Percentiles rank a stretch among this genome's conserved stretches.
Conservation (phyloP, 129 eudicot species). For the Scalesia atractyloides region DNA sequence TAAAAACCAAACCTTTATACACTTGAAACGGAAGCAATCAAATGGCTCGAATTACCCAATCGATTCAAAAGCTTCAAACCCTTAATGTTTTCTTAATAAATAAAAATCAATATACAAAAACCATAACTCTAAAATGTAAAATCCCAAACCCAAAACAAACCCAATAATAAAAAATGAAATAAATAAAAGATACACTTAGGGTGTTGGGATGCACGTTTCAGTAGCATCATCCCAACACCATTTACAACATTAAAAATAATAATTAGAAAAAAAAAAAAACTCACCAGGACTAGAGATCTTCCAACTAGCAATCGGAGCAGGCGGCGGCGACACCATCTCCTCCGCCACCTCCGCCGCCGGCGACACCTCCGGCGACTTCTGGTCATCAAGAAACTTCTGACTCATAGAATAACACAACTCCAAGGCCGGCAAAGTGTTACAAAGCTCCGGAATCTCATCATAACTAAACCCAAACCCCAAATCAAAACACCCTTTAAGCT, state of each 20-base stretch:
- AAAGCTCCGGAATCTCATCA: conserved; percentile 78
- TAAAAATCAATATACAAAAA: too few species aligned
- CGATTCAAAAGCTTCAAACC: too few species aligned
- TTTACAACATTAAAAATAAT: background rate
- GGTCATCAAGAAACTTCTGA: conserved; percentile 75
- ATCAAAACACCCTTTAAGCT: conserved; percentile 79
- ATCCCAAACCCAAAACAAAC: too few species aligned
- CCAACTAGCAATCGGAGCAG: conserved; percentile 69
- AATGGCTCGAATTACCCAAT: too few species aligned
- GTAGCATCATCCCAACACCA: background rate
- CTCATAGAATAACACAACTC: conserved; percentile 87
- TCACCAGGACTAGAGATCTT: conserved; percentile 84
- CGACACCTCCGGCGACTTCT: conserved; percentile 39
- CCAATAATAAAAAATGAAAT: too few species aligned
- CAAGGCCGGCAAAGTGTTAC: conserved; percentile 78
- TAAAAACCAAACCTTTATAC: too few species aligned
- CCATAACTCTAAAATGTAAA: too few species aligned
- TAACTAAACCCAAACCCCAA: conserved; percentile 83
- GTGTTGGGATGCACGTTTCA: background rate
- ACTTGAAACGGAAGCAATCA: too few species aligned
- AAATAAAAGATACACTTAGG: background rate
- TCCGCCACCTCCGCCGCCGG: conserved; percentile 17
- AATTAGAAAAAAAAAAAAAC: background rate
- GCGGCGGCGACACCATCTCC: conserved; percentile 42
- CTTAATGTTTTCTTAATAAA: too few species aligned